A percentile compares a stretch with the other conserved stretches of the same genome.
These are phyloP conservation scores for Russula emetica DNA, from an alignment of 768 basidiomycete species.

Conservation along the genomic window DNA sequence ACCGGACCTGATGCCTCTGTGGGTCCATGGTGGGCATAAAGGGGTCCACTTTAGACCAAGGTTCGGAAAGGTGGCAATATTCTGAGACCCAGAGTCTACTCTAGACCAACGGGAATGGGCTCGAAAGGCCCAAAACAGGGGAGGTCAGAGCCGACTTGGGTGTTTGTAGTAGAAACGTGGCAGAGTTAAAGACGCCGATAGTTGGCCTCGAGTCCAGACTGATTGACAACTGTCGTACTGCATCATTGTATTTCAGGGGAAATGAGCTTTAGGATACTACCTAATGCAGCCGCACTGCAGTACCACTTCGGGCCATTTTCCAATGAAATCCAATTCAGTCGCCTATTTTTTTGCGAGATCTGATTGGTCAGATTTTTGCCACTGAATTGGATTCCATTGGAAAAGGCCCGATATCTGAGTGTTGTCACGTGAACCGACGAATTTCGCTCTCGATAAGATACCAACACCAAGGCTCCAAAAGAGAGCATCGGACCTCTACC, in stretches of 20 bases:
- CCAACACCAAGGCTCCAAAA: neutral
- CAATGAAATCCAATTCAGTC: neutral
- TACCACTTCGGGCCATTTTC: too few species aligned
- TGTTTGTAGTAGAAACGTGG: conserved; percentile 5
- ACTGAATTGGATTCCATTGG: too few species aligned
- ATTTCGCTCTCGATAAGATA: neutral
- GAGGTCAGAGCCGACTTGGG: conserved; percentile 30
- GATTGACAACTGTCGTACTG: neutral
- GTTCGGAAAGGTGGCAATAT: conserved; percentile 43
- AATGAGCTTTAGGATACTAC: too few species aligned
- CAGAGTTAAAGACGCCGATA: neutral
- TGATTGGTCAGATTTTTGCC: too few species aligned
- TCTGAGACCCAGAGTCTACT: conserved; percentile 39
- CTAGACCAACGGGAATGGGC: conserved; percentile 29
- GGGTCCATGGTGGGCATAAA: conserved; percentile 28
- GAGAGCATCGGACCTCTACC: neutral
- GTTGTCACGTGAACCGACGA: neutral
- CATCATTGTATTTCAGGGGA: neutral
- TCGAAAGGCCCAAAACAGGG: conserved; percentile 37
- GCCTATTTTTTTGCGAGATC: too few species aligned
- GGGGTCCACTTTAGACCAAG: conserved; percentile 33
- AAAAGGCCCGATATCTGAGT: neutral
- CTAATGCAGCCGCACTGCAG: too few species aligned
- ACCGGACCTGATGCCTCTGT: conserved; percentile 31
- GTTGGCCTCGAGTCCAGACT: neutral